Evolutionary conservation across 2,329 filamentous ascomycete genomes (phyloP).

Genomic region (Claviceps spartinae): DNA sequence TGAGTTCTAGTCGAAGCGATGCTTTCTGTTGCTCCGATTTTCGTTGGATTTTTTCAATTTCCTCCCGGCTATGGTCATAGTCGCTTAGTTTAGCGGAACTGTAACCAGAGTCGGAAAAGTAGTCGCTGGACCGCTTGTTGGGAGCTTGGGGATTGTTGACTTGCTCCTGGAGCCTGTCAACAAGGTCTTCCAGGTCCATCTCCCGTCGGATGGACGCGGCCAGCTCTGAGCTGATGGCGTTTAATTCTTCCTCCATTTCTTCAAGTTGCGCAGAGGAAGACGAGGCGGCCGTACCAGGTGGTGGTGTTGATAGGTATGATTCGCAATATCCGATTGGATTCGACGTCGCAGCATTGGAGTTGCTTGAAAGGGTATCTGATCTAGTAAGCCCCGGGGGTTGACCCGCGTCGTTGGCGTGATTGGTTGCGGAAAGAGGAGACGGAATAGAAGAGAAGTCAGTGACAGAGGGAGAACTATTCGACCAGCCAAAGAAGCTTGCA

Average conservation of each 20-base stretch:
- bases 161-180: constrained; percentile 78
- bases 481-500: constrained; percentile 41
- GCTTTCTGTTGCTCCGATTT: constrained; percentile 85
- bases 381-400: constrained; percentile 6
- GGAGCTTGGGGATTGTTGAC: constrained; percentile 41
- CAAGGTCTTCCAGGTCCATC: constrained; percentile 90
- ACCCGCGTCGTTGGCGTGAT: constrained; percentile 21
- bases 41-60: constrained; percentile 71
- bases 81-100: constrained; percentile 71
- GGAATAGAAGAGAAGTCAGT: constrained; percentile 41
- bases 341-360: constrained; percentile 27
- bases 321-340: constrained; percentile 36
- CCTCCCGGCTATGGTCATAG: constrained; percentile 46
- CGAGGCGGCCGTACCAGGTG: constrained; percentile 24
- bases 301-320: constrained; percentile 37
- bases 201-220: constrained; percentile 86
- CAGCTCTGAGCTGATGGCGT: constrained; percentile 84
- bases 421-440: constrained; percentile 35
- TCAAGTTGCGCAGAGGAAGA: constrained; percentile 47
- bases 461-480: constrained; percentile 29
- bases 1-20: constrained; percentile 70
- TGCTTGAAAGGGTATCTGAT: constrained; percentile 9
- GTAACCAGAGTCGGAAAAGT: constrained; percentile 91
- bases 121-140: constrained; percentile 79
- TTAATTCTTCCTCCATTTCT: constrained; percentile 88